Base-by-base conservation (phyloP, 192 early-diverging fungal genomes). In the Dispira simplex region DNA sequence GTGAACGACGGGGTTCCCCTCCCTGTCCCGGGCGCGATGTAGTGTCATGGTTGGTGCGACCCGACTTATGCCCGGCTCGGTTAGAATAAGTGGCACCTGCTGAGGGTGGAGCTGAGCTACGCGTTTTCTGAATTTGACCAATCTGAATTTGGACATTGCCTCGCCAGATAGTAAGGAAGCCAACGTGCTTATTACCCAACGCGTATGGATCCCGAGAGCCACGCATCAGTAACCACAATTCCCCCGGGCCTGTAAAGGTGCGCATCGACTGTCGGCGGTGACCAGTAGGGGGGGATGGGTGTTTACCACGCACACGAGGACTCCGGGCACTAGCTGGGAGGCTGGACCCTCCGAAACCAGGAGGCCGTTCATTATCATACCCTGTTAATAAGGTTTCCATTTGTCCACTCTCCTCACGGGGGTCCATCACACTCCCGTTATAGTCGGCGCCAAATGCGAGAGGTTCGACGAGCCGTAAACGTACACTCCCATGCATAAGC, bases 401-500 rank as follows among this genome's bases (percentile, higher is more conserved):
- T 20, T n/a, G 51, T 11, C 51, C 51, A n/a, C 21, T 11, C 13
- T 25, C 26, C 21, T n/a, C 51, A 25, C 26, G 51, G 18, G 51
- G 8, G 11, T 26, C 21, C 21, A 20, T 11, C 51, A 18, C 1
- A 25, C 8, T n/a, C 18, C 26, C 51, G 51, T 53, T 20, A 20
- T 25, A 8, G 2, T 20, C 21, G 10, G 51, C 10, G 18, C 51
- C n/a, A 26, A 3, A 25, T 20, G 51, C 20, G 10, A 11, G 10
- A 26, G 51, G 51, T 39, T 62, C 59, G n/a, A 62, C 44, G 45
- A 62, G 46, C 23, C 25, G 14, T 39, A 62, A 45, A 6, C 59
- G 59, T 45, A 62, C 44, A 25, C 59, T 62, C 20, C 59, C 59
- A 14, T 64, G 63, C 26, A 65, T 21, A 27, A 72, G 65, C 46